phyloP scores from a whole-genome alignment of 306 rosid genomes.

The Benincasa hispida region DNA sequence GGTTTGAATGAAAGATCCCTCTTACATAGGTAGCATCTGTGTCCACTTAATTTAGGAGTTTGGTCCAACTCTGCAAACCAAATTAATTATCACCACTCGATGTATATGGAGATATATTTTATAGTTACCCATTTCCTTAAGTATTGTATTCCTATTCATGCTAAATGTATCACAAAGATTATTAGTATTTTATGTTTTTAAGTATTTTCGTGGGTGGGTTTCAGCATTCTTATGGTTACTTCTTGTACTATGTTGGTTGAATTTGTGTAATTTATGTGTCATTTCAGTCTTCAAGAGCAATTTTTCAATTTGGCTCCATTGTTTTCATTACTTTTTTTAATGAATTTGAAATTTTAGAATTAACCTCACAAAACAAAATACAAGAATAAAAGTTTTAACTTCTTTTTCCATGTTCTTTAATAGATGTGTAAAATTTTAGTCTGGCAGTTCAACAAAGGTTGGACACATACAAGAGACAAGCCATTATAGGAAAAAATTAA shows the following conservation, averaged over 20 bases:
- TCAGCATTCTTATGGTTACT: neutral
- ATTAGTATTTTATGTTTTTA: too few species aligned
- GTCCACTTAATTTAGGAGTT: constrained; percentile 19
- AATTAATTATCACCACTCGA: neutral
- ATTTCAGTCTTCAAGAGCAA: neutral
- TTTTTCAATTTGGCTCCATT: neutral
- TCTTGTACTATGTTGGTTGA: neutral
- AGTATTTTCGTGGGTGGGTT: neutral
- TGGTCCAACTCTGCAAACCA: constrained; percentile 8
- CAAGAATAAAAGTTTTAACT: neutral
- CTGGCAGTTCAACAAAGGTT: neutral
- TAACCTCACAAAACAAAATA: neutral
- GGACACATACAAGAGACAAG: neutral
- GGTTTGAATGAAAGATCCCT: constrained; percentile 47
- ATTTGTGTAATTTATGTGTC: neutral
- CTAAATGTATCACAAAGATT: too few species aligned
- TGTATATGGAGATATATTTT: too few species aligned
- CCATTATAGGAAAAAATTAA: neutral
- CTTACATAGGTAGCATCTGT: constrained; percentile 44
- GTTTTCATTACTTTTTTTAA: too few species aligned
- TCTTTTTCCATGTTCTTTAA: neutral
- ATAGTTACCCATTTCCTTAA: neutral
- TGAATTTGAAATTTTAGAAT: neutral
- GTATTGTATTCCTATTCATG: neutral
- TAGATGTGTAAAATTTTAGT: neutral